phyloP scores from a whole-genome alignment of 352 stramenopile genomes.

The Globisporangium canariense region DNA sequence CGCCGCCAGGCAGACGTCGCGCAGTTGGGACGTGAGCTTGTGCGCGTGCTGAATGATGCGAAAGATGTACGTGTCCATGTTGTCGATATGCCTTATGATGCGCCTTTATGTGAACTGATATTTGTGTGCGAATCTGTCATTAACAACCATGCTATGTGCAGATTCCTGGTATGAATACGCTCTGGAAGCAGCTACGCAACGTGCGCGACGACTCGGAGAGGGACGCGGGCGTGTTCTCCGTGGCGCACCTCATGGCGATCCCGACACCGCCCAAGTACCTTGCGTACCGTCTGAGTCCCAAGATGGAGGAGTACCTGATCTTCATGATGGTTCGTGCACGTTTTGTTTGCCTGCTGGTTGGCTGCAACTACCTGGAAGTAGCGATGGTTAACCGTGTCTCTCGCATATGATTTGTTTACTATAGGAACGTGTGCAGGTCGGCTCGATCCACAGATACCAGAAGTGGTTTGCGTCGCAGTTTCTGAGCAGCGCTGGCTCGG shows the following conservation, averaged over 20 bases:
- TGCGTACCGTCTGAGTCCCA: conserved; percentile 74
- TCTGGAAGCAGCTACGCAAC: conserved; percentile 78
- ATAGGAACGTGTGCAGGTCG: conserved; percentile 70
- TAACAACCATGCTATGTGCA: conserved; percentile 15
- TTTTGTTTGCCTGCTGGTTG: background rate
- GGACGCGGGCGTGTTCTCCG: conserved; percentile 51
- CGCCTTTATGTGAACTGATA: background rate
- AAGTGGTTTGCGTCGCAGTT: conserved; percentile 87
- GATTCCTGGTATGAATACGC: conserved; percentile 74
- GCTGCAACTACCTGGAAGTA: background rate
- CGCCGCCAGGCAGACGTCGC: conserved; percentile 62
- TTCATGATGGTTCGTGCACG: conserved; percentile 77
- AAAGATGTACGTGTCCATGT: conserved; percentile 53
- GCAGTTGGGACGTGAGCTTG: conserved; percentile 69
- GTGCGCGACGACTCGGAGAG: conserved; percentile 61
- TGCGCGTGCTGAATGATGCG: conserved; percentile 74
- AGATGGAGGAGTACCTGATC: conserved; percentile 83
- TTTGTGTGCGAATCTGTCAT: background rate
- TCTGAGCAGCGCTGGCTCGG: conserved; percentile 57
- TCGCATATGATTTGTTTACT: background rate
- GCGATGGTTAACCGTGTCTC: background rate
- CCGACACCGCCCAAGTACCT: conserved; percentile 75
- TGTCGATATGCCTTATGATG: conserved; percentile 2
- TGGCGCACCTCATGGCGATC: conserved; percentile 69
- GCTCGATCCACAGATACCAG: conserved; percentile 76